Evolutionary conservation across 2,329 filamentous ascomycete genomes (phyloP).

Genomic region (Bipolaris zeicola): DNA sequence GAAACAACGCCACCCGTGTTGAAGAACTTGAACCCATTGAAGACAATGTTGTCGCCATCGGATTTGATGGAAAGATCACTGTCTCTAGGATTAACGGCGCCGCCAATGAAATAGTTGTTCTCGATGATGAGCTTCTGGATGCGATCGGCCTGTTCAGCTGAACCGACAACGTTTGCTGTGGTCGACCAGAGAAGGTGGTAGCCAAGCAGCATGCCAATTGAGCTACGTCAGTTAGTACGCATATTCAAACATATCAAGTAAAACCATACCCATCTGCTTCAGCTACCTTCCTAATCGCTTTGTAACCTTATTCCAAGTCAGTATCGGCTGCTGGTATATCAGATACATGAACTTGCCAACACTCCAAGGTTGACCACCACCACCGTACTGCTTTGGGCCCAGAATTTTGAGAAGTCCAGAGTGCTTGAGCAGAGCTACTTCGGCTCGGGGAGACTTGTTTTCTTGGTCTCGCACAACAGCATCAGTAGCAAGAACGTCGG

Average conservation of each 20-base stretch:
- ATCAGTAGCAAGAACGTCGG: slow-evolving; percentile 57
- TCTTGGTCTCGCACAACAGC: slow-evolving; percentile 56
- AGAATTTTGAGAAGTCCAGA: slow-evolving; percentile 58
- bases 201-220: slow-evolving; percentile 68
- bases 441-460: slow-evolving; percentile 59
- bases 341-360: slow-evolving; percentile 46
- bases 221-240: slow-evolving; percentile 34
- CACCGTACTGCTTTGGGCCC: slow-evolving; percentile 58
- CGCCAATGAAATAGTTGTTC: slow-evolving; percentile 71
- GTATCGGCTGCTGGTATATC: neutral
- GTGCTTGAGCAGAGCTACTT: slow-evolving; percentile 59
- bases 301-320: slow-evolving; percentile 47
- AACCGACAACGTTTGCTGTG: slow-evolving; percentile 66
- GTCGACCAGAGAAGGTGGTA: slow-evolving; percentile 70
- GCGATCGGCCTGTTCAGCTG: slow-evolving; percentile 63
- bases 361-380: slow-evolving; percentile 60
- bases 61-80: slow-evolving; percentile 63
- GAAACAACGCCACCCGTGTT: slow-evolving; percentile 71
- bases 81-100: slow-evolving; percentile 68
- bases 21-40: slow-evolving; percentile 69
- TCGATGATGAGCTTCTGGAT: slow-evolving; percentile 62
- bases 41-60: slow-evolving; percentile 62
- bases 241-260: neutral
- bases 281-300: slow-evolving; percentile 65
- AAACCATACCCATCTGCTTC: slow-evolving; percentile 62